A percentile compares a stretch with the other conserved stretches of the same genome.
Conservation (phyloP, 768 basidiomycete genomes). For the Suillus decipiens region DNA sequence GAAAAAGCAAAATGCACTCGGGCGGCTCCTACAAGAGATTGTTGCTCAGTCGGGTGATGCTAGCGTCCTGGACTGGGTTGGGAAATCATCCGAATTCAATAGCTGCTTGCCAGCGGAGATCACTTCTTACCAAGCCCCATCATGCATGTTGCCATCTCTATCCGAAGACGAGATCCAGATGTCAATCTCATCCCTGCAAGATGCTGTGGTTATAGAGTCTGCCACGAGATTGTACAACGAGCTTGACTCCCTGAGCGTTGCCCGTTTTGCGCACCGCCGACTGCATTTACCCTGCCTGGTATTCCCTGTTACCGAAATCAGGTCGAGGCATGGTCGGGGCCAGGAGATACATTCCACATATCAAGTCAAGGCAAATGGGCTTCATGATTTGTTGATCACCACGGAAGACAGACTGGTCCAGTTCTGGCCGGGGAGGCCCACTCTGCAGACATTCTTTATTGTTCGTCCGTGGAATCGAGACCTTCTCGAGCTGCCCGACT, state of each 20-base stretch:
- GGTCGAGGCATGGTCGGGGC: not conserved
- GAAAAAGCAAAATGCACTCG: not conserved
- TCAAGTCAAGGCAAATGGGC: not conserved
- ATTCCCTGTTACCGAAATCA: not conserved
- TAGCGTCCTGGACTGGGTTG: not conserved
- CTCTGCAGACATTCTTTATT: not conserved
- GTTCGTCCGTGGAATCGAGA: not conserved
- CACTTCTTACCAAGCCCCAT: not conserved
- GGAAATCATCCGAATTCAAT: not conserved
- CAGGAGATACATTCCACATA: not conserved
- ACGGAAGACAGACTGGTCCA: not conserved
- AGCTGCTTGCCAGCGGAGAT: not conserved
- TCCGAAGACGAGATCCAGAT: not conserved
- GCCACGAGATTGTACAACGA: not conserved
- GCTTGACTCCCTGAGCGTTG: not conserved
- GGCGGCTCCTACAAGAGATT: not conserved
- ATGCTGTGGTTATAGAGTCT: not conserved
- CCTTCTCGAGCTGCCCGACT: not conserved
- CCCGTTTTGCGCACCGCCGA: not conserved
- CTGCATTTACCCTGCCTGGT: not conserved
- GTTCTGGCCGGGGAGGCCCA: not conserved
- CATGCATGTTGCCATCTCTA: not conserved
- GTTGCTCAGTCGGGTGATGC: not conserved
- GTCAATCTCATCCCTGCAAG: not conserved
- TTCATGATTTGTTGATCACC: not conserved